Conservation (phyloP, 2,329 filamentous ascomycete genomes). For the Fusarium sp. region DNA sequence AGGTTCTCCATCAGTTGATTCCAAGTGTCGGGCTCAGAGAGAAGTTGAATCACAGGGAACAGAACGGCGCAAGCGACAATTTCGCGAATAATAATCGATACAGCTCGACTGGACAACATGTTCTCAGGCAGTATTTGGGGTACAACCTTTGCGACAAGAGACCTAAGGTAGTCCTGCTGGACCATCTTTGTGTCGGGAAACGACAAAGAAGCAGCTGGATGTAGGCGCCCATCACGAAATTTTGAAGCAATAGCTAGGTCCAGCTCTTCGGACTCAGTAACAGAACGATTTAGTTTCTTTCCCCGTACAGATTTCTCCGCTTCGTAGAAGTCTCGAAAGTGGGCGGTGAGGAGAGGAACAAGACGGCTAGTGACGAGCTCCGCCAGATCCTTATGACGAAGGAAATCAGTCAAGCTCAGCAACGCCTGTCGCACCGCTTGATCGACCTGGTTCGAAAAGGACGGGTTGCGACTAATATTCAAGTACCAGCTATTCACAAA, state of each 20-base stretch:
- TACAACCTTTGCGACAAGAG: constrained; percentile 77
- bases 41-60: constrained; percentile 79
- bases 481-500: constrained; percentile 92
- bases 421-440: constrained; percentile 80
- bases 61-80: constrained; percentile 94
- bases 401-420: constrained; percentile 74
- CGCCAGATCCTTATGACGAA: constrained; percentile 83
- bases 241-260: constrained; percentile 96
- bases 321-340: constrained; percentile 90
- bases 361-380: constrained; percentile 84
- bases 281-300: constrained; percentile 84
- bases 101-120: constrained; percentile 82
- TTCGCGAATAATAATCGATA: constrained; percentile 85
- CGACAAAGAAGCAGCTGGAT: constrained; percentile 84
- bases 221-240: constrained; percentile 88
- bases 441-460: constrained; percentile 90
- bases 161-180: constrained; percentile 89
- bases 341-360: constrained; percentile 87
- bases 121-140: constrained; percentile 79
- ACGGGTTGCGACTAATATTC: constrained; percentile 82
- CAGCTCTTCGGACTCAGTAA: constrained; percentile 96
- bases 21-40: constrained; percentile 96
- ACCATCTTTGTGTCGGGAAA: constrained; percentile 86
- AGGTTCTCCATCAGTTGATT: constrained; percentile 95
- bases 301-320: constrained; percentile 90